These are phyloP conservation scores for Vicia sativa DNA, from an alignment of 306 rosid species.

Conservation along the genomic window DNA sequence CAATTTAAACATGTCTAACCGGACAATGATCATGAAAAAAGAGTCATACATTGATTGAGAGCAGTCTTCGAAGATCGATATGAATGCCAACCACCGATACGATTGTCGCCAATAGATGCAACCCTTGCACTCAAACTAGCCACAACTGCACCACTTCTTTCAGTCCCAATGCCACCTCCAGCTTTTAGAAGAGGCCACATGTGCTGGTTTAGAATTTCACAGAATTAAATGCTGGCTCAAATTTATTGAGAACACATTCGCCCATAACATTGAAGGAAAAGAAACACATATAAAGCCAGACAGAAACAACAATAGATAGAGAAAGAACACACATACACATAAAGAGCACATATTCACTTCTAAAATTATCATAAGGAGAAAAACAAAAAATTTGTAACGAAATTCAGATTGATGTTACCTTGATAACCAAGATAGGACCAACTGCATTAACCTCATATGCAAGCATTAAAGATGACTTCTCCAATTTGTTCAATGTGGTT, in stretches of 20 bases:
- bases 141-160: conserved; percentile 69
- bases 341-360: conserved; percentile 9
- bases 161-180: conserved; percentile 70
- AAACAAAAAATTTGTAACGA: background rate
- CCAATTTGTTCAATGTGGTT: conserved; percentile 79
- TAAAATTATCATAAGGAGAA: conserved; percentile 16
- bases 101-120: conserved; percentile 91
- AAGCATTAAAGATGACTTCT: conserved; percentile 78
- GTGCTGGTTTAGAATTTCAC: conserved; percentile 57
- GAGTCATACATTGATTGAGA: conserved; percentile 78
- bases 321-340: background rate
- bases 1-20: background rate
- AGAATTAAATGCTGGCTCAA: conserved; percentile 4
- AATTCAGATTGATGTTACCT: conserved; percentile 58
- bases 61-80: conserved; percentile 93
- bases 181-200: conserved; percentile 92
- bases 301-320: conserved; percentile 1
- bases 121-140: conserved; percentile 97
- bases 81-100: conserved; percentile 95
- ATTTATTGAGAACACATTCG: background rate
- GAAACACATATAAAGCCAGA: conserved; percentile 10
- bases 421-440: conserved; percentile 88
- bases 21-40: conserved; percentile 11
- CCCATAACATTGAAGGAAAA: conserved; percentile 31
- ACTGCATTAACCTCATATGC: conserved; percentile 89